phyloP scores from a whole-genome alignment of 1,284 basidiomycete species.

The Tranzscheliella williamsii region DNA sequence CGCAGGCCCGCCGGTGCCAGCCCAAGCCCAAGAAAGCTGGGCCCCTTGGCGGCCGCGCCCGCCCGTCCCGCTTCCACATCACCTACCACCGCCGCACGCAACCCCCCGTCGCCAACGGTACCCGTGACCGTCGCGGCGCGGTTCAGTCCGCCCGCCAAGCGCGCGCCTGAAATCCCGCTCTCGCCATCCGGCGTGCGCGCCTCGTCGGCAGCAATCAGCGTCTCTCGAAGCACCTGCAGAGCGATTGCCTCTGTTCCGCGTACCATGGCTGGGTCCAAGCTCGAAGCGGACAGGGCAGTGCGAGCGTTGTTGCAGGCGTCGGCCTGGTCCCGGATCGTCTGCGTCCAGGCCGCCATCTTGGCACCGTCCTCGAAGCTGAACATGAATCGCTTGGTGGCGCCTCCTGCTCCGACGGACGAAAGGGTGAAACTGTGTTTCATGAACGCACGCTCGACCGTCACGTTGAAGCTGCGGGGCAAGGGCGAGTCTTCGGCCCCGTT shows the following conservation, averaged over 20 bases:
- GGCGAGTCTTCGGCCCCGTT: slow-evolving; percentile 6
- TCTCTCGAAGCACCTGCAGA: slow-evolving; percentile 43
- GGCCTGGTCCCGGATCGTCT: slow-evolving; percentile 3
- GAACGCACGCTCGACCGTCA: slow-evolving; percentile 48
- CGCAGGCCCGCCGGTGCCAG: not conserved
- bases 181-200: not conserved
- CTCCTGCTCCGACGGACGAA: not conserved
- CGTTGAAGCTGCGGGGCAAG: slow-evolving; percentile 33
- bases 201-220: slow-evolving; percentile 25
- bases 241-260: slow-evolving; percentile 20
- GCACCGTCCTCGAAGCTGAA: slow-evolving; percentile 41
- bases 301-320: slow-evolving; percentile 5
- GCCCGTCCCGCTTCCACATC: not conserved
- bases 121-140: slow-evolving; percentile 9
- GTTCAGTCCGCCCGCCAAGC: not conserved
- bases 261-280: not conserved
- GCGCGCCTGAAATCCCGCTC: not conserved
- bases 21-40: not conserved
- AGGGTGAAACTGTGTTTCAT: slow-evolving; percentile 48
- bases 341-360: slow-evolving; percentile 14
- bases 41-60: not conserved
- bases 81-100: not conserved
- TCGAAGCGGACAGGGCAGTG: not conserved
- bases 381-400: slow-evolving; percentile 31
- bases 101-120: not conserved